Conservation (phyloP, 2,329 filamentous ascomycete species). For the Endothia cerciana region DNA sequence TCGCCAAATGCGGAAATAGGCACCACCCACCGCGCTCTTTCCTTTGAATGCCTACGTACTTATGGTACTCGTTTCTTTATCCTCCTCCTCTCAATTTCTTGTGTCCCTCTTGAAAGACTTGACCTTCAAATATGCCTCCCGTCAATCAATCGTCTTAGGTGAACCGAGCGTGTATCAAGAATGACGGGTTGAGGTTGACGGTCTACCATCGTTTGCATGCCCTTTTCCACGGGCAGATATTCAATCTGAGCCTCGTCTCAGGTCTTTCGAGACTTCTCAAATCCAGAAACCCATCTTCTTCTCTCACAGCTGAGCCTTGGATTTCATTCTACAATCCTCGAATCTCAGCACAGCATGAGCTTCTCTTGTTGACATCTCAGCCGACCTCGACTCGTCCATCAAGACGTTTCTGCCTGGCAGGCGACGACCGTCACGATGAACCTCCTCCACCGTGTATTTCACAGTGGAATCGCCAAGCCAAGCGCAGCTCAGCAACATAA, state of each 20-base stretch:
- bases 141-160: not conserved
- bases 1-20: constrained; percentile 15
- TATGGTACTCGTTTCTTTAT: not conserved
- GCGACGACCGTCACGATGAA: constrained; percentile 4
- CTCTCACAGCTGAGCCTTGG: not conserved
- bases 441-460: constrained; percentile 5
- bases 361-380: not conserved
- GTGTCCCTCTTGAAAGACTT: not conserved
- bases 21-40: constrained; percentile 8
- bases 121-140: not conserved
- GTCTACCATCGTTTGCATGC: not conserved
- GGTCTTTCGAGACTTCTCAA: not conserved
- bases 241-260: not conserved
- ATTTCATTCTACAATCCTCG: not conserved
- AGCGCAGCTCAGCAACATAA: not conserved
- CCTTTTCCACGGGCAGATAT: not conserved
- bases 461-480: constrained; percentile 19
- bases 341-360: not conserved
- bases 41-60: not conserved
- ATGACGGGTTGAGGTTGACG: not conserved
- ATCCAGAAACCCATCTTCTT: not conserved
- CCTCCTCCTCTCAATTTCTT: not conserved
- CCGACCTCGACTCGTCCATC: not conserved
- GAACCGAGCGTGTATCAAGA: not conserved
- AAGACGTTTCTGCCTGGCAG: not conserved